Conservation (phyloP, 441 rosid genomes). For the Adansonia rubrostipa region DNA sequence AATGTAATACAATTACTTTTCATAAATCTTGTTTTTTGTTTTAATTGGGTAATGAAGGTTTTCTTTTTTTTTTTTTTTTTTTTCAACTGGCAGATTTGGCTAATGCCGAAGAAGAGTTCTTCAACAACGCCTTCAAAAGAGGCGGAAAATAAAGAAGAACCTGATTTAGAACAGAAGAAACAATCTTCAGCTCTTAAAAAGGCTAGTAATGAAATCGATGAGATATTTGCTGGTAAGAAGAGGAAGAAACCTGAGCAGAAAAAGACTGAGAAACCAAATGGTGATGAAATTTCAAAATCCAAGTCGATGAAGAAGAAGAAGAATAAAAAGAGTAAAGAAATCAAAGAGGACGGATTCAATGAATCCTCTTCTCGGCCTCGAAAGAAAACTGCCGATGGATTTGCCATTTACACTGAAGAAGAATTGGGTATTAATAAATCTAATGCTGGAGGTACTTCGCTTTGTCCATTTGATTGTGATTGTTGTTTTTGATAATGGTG, state of each 20-base stretch:
- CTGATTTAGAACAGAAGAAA: slow-evolving; percentile 29
- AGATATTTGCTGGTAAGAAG: slow-evolving; percentile 49
- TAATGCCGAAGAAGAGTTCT: slow-evolving; percentile 38
- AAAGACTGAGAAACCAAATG: slow-evolving; percentile 21
- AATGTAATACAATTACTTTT: not conserved
- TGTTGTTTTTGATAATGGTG: slow-evolving; percentile 59
- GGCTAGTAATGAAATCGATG: slow-evolving; percentile 36
- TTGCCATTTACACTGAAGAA: slow-evolving; percentile 57
- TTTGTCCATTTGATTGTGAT: slow-evolving; percentile 82
- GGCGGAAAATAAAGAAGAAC: slow-evolving; percentile 27
- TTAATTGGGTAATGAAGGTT: too few relatives aligned
- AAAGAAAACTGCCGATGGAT: slow-evolving; percentile 63
- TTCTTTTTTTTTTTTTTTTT: not conserved
- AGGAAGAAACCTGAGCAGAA: slow-evolving; percentile 39
- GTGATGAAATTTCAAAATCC: slow-evolving; percentile 24
- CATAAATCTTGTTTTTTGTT: not conserved
- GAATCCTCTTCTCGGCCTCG: slow-evolving; percentile 32
- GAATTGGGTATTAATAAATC: slow-evolving; percentile 67
- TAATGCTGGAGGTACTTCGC: slow-evolving; percentile 66
- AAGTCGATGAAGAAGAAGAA: slow-evolving; percentile 42
- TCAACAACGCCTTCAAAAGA: slow-evolving; percentile 31
- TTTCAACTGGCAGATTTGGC: not conserved
- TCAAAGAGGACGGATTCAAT: not conserved
- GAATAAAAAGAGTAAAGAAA: slow-evolving; percentile 39
- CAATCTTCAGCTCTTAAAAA: slow-evolving; percentile 37